Base-by-base conservation (phyloP, 768 basidiomycete genomes). In the Agrocybe pediades region DNA sequence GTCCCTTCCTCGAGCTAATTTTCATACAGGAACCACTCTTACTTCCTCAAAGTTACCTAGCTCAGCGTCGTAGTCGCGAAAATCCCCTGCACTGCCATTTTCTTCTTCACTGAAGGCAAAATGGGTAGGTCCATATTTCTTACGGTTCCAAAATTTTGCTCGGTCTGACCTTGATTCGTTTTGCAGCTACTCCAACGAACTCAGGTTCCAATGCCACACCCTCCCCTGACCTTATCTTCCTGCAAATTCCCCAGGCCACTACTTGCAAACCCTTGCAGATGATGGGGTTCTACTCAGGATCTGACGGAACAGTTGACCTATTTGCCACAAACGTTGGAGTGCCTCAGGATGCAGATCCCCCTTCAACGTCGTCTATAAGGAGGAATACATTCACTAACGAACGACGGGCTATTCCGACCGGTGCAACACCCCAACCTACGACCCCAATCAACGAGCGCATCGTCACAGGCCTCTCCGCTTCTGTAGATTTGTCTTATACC, bases 261-360 rank as follows among this genome's bases (percentile, higher is more conserved):
- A 63, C 72, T 26, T 76, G 75, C 58, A 15, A 55, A 25, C 43
- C 68, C 6, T 51, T 64, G 2, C 41, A 55, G 11, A 55, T 76
- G 30, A 56, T 59, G 20, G 82, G 81, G 81, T 41, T 48, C 15
- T 82, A 78, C 54, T 43, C 4, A 21, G 78, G 76, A 16, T 58
- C 71, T 4, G 29, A 62, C 16, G 55, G 39, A 7, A 21, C 65
- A 1, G 42, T 80, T 21, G 51, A 60, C 6, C 48, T 82, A n/a
- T 67, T 67, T 51, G 66, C 80, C 30, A 72, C 73, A 44, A 78
- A 81, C 52, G n/a, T 61, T 43, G 67, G 63, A 17, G 72, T 76
- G 3, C 0, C 54, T 2, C 71, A 74, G 46, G 54, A 58, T 39
- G 9, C 53, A 6, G 44, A 55, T 19, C 46, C 62, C 9, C 53